Base-by-base conservation (phyloP, 2,329 filamentous ascomycete species). In the Pseudomassariella vexata region DNA sequence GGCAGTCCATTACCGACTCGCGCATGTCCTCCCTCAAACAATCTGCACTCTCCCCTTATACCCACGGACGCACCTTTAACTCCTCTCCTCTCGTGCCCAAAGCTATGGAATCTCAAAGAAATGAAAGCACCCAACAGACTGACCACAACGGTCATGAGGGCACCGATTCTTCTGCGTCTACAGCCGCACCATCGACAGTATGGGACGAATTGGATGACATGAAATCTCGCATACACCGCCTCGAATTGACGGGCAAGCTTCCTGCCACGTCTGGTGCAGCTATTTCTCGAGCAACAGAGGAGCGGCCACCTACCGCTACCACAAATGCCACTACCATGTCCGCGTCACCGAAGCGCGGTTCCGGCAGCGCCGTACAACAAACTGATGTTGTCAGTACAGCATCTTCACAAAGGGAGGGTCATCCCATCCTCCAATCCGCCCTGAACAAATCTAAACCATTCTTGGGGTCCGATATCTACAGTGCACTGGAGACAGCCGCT, bases 151-250 rank as follows among this genome's bases (percentile, higher is more conserved):
- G 51, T 7, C 68, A 70, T 26, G 48, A 52, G 14, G 52, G 54
- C 7, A 88, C 87, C 0, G 87, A 92, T 48, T 96, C 92, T 1
- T 90, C 84, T 0, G 72, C 84, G 20, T 96, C 92, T 0, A 92
- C 86, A 1, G 88, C 82, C 2, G 87, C 86, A 2, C 86, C 89
- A 9, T 94, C 88, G 2, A 95, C 88, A 0, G 86, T 98, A 3
- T 98, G 92, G 92, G 92, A 96, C 53, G 92, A 98, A 58, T 64
- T 98, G 18, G 92, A 96, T 47, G 92, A 96, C 43, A 65, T 98
- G 28, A 96, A 96, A 56, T 92, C 86, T 24, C 79, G 92, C 19
- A 95, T 98, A 47, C 81, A 86, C 46, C 85, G 87, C 38, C 73
- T 98, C 8, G 92, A 96, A 56, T 61, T 94, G 45, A 94, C 86